phyloP scores from a whole-genome alignment of 2,329 filamentous ascomycete genomes.

The Colletotrichum liriopes region DNA sequence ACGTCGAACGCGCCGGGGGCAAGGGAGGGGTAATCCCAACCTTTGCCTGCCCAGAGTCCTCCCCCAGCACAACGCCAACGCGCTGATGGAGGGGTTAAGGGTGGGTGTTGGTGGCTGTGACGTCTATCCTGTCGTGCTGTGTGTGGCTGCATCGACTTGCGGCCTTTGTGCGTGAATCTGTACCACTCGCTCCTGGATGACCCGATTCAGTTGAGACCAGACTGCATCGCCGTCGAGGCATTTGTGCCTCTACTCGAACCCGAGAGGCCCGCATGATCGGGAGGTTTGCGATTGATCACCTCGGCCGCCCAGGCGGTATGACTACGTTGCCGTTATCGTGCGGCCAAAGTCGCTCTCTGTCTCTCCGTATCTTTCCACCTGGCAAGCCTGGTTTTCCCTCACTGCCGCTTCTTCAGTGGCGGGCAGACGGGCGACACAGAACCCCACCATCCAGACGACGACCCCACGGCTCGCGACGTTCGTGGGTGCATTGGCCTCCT shows the following conservation, averaged over 20 bases:
- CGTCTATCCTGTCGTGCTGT: slow-evolving; percentile 25
- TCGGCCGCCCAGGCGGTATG: neutral
- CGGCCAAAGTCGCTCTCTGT: neutral
- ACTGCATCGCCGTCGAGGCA: slow-evolving; percentile 19
- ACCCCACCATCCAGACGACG: slow-evolving; percentile 10
- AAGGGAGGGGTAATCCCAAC: slow-evolving; percentile 34
- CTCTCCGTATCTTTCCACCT: neutral
- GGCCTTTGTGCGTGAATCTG: slow-evolving; percentile 38
- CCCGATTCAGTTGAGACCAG: slow-evolving; percentile 31
- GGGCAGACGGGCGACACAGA: neutral
- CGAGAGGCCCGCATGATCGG: slow-evolving; percentile 11
- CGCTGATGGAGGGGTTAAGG: slow-evolving; percentile 11
- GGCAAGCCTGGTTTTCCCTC: neutral
- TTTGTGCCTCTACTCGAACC: slow-evolving; percentile 17
- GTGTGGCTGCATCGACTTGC: slow-evolving; percentile 36
- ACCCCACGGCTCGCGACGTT: slow-evolving; percentile 30
- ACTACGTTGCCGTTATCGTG: neutral
- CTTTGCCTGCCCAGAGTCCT: neutral
- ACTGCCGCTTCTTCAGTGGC: slow-evolving; percentile 34
- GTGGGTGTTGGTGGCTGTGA: slow-evolving; percentile 29
- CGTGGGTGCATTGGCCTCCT: slow-evolving; percentile 23
- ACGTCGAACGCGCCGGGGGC: slow-evolving; percentile 17
- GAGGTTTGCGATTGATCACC: neutral
- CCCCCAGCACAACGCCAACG: slow-evolving; percentile 11
- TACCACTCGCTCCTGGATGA: slow-evolving; percentile 16